Evolutionary conservation across 106 monocot genomes (phyloP), one percentile per base, ranked within the genome.

Genomic region (Dendrobium chrysotoxum): DNA sequence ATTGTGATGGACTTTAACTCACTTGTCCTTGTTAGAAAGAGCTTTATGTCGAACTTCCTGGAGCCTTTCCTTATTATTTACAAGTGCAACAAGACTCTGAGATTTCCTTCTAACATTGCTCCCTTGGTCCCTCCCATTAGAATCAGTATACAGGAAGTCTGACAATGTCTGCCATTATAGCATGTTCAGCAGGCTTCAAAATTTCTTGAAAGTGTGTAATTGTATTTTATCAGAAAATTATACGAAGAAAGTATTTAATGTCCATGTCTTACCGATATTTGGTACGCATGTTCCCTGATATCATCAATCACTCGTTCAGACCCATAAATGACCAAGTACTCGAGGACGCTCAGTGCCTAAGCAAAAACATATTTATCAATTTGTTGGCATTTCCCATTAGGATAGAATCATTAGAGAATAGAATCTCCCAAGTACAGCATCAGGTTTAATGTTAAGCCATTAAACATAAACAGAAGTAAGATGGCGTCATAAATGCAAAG

Each of bases 251-350:
- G 9, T 44, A 9, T 9, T 44, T 44, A 44, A 7, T 9, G 9
- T 44, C 44, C 13, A 50, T 15, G 16, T 46, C 26, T 73, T 91
- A 98, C 98, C 84, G 92, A 90, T 72, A 98, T 92, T 78, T 95
- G 94, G 79, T 91, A 87, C 72, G 90, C 85, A 81, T 91, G 98
- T 54, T 94, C 94, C 75, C 53, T 89, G 25, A 98, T 90, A 74
- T 98, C 95, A 87, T 92, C 92, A 78, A 98, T 92, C 53, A 95
- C 92, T 67, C 90, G 90, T 77, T 91, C 98, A 72, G 95, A 87
- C 76, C 98, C 98, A 89, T 95, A 87, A 30, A 85, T 95, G 40
- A 92, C 92, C 38, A 98, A 86, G 83, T 95, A 98, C 21, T 98
- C 94, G 77, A 98, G 78, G 83, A 98, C 92, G 74, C 75, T 89